phyloP scores from a whole-genome alignment of 2,329 filamentous ascomycete genomes.

The Cytospora leucostoma region DNA sequence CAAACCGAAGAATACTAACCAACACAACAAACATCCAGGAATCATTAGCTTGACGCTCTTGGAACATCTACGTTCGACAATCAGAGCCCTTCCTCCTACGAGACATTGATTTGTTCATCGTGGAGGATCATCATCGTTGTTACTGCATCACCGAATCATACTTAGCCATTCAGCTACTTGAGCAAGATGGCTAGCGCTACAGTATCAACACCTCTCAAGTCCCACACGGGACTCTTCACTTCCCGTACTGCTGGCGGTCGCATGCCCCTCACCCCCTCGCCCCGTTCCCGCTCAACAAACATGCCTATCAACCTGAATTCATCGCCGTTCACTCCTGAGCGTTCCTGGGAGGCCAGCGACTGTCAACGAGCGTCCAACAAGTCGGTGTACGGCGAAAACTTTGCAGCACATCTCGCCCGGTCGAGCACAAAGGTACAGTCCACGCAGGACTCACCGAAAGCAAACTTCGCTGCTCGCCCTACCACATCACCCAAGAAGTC shows the following conservation, averaged over 20 bases:
- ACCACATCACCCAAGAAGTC: slow-evolving; percentile 76
- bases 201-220: slow-evolving; percentile 91
- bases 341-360: slow-evolving; percentile 54
- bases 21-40: slow-evolving; percentile 48
- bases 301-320: slow-evolving; percentile 57
- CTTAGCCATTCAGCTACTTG: slow-evolving; percentile 28
- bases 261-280: slow-evolving; percentile 92
- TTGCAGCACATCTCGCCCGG: slow-evolving; percentile 77
- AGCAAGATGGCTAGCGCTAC: slow-evolving; percentile 75
- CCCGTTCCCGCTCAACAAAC: slow-evolving; percentile 61
- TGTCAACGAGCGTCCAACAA: slow-evolving; percentile 56
- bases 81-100: slow-evolving; percentile 40
- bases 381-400: slow-evolving; percentile 78
- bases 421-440: slow-evolving; percentile 69
- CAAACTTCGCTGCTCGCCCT: slow-evolving; percentile 76
- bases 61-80: slow-evolving; percentile 51
- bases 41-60: slow-evolving; percentile 62
- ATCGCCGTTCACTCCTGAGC: slow-evolving; percentile 78
- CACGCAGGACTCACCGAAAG: slow-evolving; percentile 86
- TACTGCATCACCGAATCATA: slow-evolving; percentile 34
- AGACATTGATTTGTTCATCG: slow-evolving; percentile 54
- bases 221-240: slow-evolving; percentile 89
- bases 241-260: slow-evolving; percentile 91
- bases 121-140: slow-evolving; percentile 42
- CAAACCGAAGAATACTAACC: slow-evolving; percentile 46